A percentile compares a stretch with the other conserved stretches of the same genome.
Evolutionary conservation across 139 green algal genomes (phyloP).

Genomic region (Micractinium sp.): DNA sequence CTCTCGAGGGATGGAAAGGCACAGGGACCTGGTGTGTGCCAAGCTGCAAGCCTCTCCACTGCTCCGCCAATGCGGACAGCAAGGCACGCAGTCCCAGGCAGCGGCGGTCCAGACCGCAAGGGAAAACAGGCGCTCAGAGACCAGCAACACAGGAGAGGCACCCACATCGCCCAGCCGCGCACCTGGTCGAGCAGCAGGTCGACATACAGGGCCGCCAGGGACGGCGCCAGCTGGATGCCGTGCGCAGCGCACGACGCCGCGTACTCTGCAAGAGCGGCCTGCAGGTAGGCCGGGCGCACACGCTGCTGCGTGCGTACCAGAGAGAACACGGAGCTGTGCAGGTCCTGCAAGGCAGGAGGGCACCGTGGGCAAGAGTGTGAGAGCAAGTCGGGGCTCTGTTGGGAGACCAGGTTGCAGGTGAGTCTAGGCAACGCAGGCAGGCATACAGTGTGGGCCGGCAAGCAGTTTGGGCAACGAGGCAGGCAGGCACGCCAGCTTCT

Average conservation of each 20-base stretch:
- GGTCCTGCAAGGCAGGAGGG: not conserved
- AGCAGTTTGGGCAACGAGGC: not conserved
- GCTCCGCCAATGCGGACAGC: not conserved
- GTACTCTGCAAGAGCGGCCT: constrained; percentile 26
- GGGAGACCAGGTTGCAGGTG: not conserved
- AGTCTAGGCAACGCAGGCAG: not conserved
- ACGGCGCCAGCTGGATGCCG: not conserved
- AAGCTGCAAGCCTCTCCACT: not conserved
- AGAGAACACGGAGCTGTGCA: not conserved
- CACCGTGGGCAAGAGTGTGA: not conserved
- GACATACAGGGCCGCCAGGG: not conserved
- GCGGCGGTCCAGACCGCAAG: not conserved
- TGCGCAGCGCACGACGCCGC: constrained; percentile 20
- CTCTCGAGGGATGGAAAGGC: not conserved
- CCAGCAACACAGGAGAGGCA: no score
- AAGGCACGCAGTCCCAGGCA: not conserved
- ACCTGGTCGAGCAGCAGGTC: constrained; percentile 31
- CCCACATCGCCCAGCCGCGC: not conserved
- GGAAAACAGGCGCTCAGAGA: no score
- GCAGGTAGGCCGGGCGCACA: constrained; percentile 1
- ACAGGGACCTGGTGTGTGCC: not conserved
- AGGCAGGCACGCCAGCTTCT: not conserved
- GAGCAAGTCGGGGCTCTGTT: not conserved
- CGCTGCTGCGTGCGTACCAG: not conserved
- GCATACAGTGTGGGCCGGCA: not conserved